phyloP scores from a whole-genome alignment of 495 filamentous ascomycete genomes.

The Aspergillus saccharolyticus region DNA sequence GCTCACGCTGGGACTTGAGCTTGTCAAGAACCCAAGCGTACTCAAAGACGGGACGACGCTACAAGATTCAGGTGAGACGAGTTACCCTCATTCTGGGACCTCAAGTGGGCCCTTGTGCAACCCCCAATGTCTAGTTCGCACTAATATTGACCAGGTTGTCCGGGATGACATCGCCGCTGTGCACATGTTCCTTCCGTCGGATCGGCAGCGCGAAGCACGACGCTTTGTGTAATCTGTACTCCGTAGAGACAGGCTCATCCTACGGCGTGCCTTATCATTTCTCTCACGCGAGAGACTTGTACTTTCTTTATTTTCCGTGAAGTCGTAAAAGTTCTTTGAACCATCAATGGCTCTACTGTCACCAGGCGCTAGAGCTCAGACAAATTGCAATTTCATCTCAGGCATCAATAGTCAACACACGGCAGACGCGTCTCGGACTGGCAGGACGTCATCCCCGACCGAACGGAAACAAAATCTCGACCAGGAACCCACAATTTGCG shows the following conservation, averaged over 20 bases:
- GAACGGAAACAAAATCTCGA: background rate
- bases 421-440: background rate
- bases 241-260: background rate
- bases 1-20: constrained; percentile 99
- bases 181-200: background rate
- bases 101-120: background rate
- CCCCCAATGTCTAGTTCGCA: background rate
- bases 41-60: constrained; percentile 15
- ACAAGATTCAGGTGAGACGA: background rate
- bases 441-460: background rate
- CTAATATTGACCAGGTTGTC: background rate
- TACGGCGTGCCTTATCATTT: background rate
- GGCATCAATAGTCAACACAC: background rate
- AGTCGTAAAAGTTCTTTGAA: background rate
- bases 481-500: background rate
- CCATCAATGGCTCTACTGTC: background rate
- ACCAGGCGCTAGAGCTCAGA: background rate
- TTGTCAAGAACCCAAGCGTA: constrained; percentile 99
- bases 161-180: background rate
- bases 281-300: no score
- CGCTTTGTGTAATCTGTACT: no score
- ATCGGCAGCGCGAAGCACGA: background rate
- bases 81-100: background rate
- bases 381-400: background rate
- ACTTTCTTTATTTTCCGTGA: no score